Base-by-base conservation (phyloP, 108 stramenopile genomes). In the Cylindrotheca fusiformis region DNA sequence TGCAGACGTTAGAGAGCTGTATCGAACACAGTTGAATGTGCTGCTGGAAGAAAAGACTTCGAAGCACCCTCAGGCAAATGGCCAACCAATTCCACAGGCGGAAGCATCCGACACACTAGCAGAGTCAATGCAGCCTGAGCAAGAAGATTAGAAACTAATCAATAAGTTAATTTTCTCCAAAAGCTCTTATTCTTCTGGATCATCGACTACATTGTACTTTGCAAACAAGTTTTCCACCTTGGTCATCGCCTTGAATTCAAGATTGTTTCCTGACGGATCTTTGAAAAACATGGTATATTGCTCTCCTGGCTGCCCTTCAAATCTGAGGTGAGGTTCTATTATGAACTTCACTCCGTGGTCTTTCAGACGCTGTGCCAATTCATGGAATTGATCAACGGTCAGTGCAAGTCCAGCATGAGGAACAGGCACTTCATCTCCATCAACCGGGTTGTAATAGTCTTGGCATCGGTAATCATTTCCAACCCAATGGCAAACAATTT, bases 191-290 rank as follows among this genome's bases (percentile, higher is more conserved):
- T n/a, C n/a, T n/a, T n/a, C n/a, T n/a, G 36, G 14, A 41, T 41
- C 14, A 14, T 41, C 36, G 29, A 71, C 81, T 20, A 94, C 90
- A 58, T 94, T 91, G 72, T 99, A 97, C 62, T 96, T 99, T 3
- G 95, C 91, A 77, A 99, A 99, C 3, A 99, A 67, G 65, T 98
- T 97, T 45, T 92, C 91, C 23, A 84, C 82, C 27, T 88, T 81
- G 5, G 95, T 93, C 97, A 99, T 98, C 33, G 96, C 95, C 65
- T 99, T 99, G 74, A 99, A 98, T 76, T 99, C 98, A 4, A 99
- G 78, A 59, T 97, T 97, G 68, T 99, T 99, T 21, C 96, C 96
- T 21, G 78, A 78, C 1, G 94, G 96, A 65, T 96, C 94, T 68
- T 96, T 96, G 75, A 97, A 97, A 71, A 97, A 97, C 95, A 95